Conservation (phyloP, 169 alveolate genomes). For the Eimeria maxima region DNA sequence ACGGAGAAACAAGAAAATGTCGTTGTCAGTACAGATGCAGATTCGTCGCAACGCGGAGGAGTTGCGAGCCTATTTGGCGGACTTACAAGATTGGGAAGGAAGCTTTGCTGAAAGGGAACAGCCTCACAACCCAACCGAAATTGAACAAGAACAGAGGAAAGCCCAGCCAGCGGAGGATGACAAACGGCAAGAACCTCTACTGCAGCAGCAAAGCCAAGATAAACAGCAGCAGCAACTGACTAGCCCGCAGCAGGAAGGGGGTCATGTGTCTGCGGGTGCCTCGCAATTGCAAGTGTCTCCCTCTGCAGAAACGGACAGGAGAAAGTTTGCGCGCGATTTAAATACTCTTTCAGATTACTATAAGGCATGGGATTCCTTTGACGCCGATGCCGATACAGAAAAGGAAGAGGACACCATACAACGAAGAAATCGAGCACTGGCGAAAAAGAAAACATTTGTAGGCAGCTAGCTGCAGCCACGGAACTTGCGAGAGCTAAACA, state of each 20-base stretch:
- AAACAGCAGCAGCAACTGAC: slow-evolving; percentile 31
- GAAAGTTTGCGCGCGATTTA: slow-evolving; percentile 29
- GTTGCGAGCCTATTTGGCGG: slow-evolving; percentile 26
- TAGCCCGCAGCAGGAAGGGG: neutral
- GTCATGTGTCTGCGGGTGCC: too few relatives aligned
- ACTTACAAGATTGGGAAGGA: neutral
- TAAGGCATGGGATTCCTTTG: slow-evolving; percentile 62
- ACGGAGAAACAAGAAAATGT: neutral
- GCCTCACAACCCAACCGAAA: neutral
- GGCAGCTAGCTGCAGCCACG: neutral
- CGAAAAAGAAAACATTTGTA: neutral
- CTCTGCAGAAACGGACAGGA: neutral
- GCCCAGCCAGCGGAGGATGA: neutral
- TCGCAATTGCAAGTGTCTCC: neutral
- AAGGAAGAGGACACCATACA: neutral
- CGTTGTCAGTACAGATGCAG: slow-evolving; percentile 54
- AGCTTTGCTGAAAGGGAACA: neutral
- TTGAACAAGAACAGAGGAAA: neutral
- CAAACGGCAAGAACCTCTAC: neutral
- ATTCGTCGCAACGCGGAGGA: slow-evolving; percentile 70
- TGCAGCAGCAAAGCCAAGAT: neutral
- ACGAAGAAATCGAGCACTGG: too few relatives aligned
- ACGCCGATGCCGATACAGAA: slow-evolving; percentile 14
- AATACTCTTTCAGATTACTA: slow-evolving; percentile 40
- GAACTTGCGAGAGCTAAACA: neutral